phyloP scores from a whole-genome alignment of 2,329 filamentous ascomycete genomes.

The Pseudocercospora fijiensis region DNA sequence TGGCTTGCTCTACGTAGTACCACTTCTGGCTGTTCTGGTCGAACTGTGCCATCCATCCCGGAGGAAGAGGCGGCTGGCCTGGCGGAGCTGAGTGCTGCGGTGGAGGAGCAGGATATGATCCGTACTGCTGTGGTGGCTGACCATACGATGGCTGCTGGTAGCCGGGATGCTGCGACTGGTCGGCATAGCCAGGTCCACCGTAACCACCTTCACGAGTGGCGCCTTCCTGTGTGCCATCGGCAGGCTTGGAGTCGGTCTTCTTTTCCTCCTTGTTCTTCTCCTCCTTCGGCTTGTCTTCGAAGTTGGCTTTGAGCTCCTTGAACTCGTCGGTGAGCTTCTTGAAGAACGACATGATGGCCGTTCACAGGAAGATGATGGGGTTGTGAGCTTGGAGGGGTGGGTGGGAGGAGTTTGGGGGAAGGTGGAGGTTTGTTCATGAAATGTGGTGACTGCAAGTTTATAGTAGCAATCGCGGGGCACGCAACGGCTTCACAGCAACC shows the following conservation, averaged over 20 bases:
- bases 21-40: slow-evolving; percentile 62
- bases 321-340: slow-evolving; percentile 50
- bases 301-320: slow-evolving; percentile 41
- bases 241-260: slow-evolving; percentile 15
- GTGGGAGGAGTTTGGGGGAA: slow-evolving; percentile 2
- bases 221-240: slow-evolving; percentile 15
- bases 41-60: slow-evolving; percentile 64
- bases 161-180: slow-evolving; percentile 16
- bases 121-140: slow-evolving; percentile 33
- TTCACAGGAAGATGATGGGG: neutral
- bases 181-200: slow-evolving; percentile 12
- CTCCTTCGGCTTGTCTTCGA: slow-evolving; percentile 38
- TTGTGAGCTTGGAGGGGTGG: neutral
- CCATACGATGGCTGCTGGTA: slow-evolving; percentile 28
- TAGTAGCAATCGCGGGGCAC: slow-evolving; percentile 14
- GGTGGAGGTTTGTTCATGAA: neutral
- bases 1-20: slow-evolving; percentile 64
- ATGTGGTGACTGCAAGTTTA: neutral
- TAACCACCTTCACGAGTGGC: slow-evolving; percentile 10
- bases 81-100: slow-evolving; percentile 23
- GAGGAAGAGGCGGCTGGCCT: slow-evolving; percentile 52
- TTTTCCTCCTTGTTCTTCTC: slow-evolving; percentile 33
- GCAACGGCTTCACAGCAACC: slow-evolving; percentile 1
- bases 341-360: slow-evolving; percentile 45
- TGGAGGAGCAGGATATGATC: slow-evolving; percentile 25